Evolutionary conservation across 306 rosid genomes (phyloP).

Genomic region (Rubus idaeus): DNA sequence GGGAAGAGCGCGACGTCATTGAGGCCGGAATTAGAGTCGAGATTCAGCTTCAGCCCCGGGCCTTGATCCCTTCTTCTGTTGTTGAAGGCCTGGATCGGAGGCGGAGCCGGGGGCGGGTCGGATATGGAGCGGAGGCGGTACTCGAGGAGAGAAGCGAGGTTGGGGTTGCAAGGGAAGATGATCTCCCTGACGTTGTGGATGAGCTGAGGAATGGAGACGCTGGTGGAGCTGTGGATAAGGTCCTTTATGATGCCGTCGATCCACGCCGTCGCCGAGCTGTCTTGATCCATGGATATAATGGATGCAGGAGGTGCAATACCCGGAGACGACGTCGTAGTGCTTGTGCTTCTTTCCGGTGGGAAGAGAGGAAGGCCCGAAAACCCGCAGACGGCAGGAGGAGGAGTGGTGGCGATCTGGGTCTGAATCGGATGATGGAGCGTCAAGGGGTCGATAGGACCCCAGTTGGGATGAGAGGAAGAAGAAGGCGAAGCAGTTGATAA

Average conservation of each 20-base stretch:
- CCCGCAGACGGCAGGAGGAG: conserved; percentile 73
- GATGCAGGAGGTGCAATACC: neutral
- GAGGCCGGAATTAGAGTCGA: conserved; percentile 15
- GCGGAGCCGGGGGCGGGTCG: conserved; percentile 17
- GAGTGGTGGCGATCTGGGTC: conserved; percentile 8
- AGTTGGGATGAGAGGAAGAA: conserved; percentile 21
- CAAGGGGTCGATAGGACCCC: conserved; percentile 26
- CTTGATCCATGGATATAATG: conserved; percentile 55
- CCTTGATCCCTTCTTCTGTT: conserved; percentile 12
- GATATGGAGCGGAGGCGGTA: conserved; percentile 69
- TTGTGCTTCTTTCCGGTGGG: conserved; percentile 47
- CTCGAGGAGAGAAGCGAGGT: conserved; percentile 84
- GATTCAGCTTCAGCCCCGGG: conserved; percentile 29
- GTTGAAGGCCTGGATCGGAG: conserved; percentile 17
- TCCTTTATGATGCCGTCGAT: conserved; percentile 84
- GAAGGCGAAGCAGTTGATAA: conserved; percentile 34
- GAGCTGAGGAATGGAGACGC: conserved; percentile 84
- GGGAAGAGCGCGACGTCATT: conserved; percentile 15
- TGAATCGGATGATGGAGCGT: conserved; percentile 20
- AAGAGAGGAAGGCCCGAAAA: conserved; percentile 90
- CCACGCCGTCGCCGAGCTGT: conserved; percentile 71
- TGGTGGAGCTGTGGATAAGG: conserved; percentile 72
- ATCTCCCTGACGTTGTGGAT: conserved; percentile 87
- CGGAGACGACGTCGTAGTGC: too few relatives aligned
- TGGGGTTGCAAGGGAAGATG: conserved; percentile 92